These are phyloP conservation scores for Sphagnum contortum DNA, from an alignment of 225 moss, liverwort and hornwort species.

Conservation along the genomic window DNA sequence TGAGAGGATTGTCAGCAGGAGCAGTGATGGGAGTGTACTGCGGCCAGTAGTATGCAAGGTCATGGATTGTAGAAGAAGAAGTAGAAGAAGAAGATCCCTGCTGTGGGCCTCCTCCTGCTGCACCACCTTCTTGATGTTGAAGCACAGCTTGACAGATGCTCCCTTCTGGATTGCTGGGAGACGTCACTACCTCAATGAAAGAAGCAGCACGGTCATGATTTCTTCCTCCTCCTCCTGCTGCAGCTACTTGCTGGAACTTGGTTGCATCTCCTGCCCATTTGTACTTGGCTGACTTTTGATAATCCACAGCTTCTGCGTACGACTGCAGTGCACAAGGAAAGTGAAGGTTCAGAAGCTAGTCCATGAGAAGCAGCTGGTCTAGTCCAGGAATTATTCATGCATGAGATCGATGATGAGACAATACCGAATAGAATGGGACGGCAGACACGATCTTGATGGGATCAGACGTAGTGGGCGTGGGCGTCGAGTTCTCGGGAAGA, in stretches of 20 bases:
- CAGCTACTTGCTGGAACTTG: slow-evolving; percentile 11
- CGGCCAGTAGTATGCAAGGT: slow-evolving; percentile 92
- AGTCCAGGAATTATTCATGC: too few relatives aligned
- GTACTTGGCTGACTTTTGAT: slow-evolving; percentile 24
- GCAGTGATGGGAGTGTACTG: slow-evolving; percentile 58
- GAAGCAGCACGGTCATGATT: neutral
- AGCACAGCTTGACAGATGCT: slow-evolving; percentile 28
- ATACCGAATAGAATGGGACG: slow-evolving; percentile 45
- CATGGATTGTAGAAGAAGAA: slow-evolving; percentile 29
- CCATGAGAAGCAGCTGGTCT: too few relatives aligned
- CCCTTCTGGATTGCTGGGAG: slow-evolving; percentile 74
- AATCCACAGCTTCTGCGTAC: slow-evolving; percentile 9
- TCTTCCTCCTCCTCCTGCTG: neutral
- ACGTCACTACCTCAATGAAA: slow-evolving; percentile 36
- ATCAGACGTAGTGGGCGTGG: neutral
- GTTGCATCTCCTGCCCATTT: slow-evolving; percentile 41
- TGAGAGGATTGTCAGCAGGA: slow-evolving; percentile 48
- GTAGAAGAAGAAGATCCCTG: neutral
- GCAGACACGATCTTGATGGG: slow-evolving; percentile 37
- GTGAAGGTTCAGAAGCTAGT: too few relatives aligned
- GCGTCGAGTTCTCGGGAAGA: neutral
- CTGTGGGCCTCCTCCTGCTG: too few relatives aligned
- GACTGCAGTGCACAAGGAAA: too few relatives aligned
- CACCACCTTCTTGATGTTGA: too few relatives aligned
- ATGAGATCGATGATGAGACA: too few relatives aligned